Base-by-base conservation (phyloP, 805 yeast species). In the Ogataea kodamae region DNA sequence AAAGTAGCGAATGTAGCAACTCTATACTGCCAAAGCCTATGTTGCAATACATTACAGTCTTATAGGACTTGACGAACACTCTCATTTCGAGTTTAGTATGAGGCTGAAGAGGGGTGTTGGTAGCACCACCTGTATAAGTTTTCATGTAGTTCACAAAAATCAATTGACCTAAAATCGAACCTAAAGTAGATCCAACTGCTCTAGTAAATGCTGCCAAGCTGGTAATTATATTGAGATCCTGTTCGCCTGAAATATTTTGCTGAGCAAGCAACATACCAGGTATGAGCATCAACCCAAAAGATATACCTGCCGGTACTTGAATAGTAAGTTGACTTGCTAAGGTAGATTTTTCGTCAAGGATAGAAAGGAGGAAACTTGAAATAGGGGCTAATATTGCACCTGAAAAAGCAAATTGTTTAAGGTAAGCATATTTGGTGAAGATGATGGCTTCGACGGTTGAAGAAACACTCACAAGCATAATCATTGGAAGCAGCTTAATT, bases 211-310 rank as follows among this genome's bases (percentile, higher is more conserved):
- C 62, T 26, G 71, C 42, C 34, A 68, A 54, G 2, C 75, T 57
- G 3, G 79, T 73, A 2, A 72, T 63, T 49, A 74, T 52, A 34
- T 72, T 68, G 15, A 67, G 57, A 6, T 68, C 65, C 14, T 76
- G 77, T 4, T 65, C 61, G 2, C 59, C 63, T 21, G 77, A 74
- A 8, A 70, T 68, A 10, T 63, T 55, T 6, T 74, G 50, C 45
- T 74, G 78, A 2, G 71, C 61, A 2, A 68, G 50, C 19, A 72
- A 47, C 28, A 71, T 55, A 10, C 64, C 44, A 2, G 74, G 57
- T 49, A 74, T 79, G 49, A 72, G 55, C 33, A 55, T 59, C 10
- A 70, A 19, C 2, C 82, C 83, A 25, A 65, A 51, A 0, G 71
- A 62, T 5, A 67, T 55, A 16, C 82, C 82, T 6, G 59, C 49